Base-by-base conservation (phyloP, 108 stramenopile species). In the Asterionellopsis glacialis region DNA sequence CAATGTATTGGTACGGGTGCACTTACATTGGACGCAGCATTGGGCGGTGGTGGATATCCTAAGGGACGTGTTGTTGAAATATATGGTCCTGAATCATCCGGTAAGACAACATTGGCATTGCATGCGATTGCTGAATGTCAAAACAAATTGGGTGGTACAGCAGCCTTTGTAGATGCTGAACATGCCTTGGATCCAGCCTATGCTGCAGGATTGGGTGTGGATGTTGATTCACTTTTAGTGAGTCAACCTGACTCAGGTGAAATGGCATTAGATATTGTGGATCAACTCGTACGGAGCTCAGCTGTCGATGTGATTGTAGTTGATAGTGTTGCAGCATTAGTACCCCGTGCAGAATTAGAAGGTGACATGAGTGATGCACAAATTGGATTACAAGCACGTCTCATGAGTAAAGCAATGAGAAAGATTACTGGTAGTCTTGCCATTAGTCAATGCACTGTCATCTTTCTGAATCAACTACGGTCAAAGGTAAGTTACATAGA, bases 211-310 rank as follows among this genome's bases (percentile, higher is more conserved):
- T 44, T 97, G 21, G 97, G 97, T 23, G 95, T 97, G 26, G 85
- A 97, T 65, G 76, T 94, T 55, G 77, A 94, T 47, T 69, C 81
- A 16, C 73, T 99, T 10, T 66, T 94, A 44, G 80, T 97, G 11
- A 83, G 84, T 1, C 98, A 99, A 72, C 98, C 98, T 1, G 97
- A 99, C 67, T 82, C 82, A 11, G 96, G 98, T 18, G 98, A 99
- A 70, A 95, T 97, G 91, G 98, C 96, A 22, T 75, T 99, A 53
- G 98, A 99, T 63, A 95, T 97, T 55, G 92, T 96, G 22, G 97
- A 97, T 77, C 90, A 94, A 48, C 73, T 99, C 18, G 95, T 99
- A 9, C 59, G 95, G 27, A 80, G 77, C 59, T 58, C 80, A 1
- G 96, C 95, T 4, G 94, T 99, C 33, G 96, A 96, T 69, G 72